Base-by-base conservation (phyloP, 2,329 filamentous ascomycete species). In the Lecanicillium sp. region DNA sequence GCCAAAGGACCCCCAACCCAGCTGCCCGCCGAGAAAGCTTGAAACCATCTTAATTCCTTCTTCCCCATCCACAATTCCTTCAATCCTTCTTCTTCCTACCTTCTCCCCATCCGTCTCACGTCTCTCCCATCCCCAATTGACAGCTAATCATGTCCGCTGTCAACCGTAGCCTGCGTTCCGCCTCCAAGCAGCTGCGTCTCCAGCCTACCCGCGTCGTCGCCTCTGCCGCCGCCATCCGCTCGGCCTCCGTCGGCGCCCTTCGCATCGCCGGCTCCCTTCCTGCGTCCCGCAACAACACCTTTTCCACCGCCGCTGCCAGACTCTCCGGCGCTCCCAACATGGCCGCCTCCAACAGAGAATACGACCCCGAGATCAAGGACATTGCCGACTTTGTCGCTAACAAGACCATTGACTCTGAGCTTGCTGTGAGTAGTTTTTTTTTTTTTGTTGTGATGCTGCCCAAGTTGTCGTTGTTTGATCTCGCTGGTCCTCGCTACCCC, bases 321-420 rank as follows among this genome's bases (percentile, higher is more conserved):
- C 64, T 67, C 55, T 77, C 72, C 48, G 68, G 69, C 55, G 73
- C 75, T 58, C 70, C 75, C 58, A 63, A 69, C 58, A 71, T 71
- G 67, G 67, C 78, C 62, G 65, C 73, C 37, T 65, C 72, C 60
- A 62, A 68, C 52, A 71, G 78, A 65, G 77, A 83, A 58, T 96
- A 91, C 69, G 91, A 97, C 66, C 82, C 86, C 54, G 91, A 96
- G 73, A 93, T 97, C 69, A 84, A 83, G 68, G 90, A 97, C 67
- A 95, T 98, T 76, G 91, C 91, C 54, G 81, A 78, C 70, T 98
- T 96, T 72, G 86, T 97, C 65, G 88, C 94, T 77, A 87, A 90
- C 67, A 91, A 90, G 69, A 78, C 87, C 50, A 86, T 97, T 62
- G 78, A 91, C 59, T 97, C 91, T 24, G 88, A 95, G 57, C 79